phyloP scores from a whole-genome alignment of 139 green algal genomes.

The Chlorokybus atmophyticus region DNA sequence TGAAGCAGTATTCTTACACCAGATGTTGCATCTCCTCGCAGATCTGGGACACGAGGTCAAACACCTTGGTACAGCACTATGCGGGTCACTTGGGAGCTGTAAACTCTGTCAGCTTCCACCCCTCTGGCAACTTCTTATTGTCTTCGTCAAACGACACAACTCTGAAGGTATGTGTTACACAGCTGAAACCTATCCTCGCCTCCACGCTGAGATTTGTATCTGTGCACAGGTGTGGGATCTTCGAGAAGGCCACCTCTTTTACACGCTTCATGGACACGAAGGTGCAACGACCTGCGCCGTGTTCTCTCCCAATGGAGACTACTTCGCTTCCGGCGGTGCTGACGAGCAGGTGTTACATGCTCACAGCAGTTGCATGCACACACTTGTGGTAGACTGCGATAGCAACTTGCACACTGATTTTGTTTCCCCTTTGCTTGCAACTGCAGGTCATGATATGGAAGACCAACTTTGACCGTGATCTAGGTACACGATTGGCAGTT shows the following conservation, averaged over 20 bases:
- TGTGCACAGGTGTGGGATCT: conserved; percentile 62
- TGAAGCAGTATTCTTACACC: too few species aligned
- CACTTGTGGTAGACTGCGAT: too few species aligned
- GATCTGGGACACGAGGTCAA: conserved; percentile 46
- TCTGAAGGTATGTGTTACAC: conserved; percentile 70
- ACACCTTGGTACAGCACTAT: conserved; percentile 71
- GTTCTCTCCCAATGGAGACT: conserved; percentile 63
- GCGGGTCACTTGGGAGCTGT: conserved; percentile 44
- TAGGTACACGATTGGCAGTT: too few species aligned
- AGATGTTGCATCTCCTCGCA: neutral
- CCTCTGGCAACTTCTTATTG: conserved; percentile 65
- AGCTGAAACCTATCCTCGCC: too few species aligned
- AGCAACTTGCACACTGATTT: too few species aligned
- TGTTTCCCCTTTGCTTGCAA: too few species aligned
- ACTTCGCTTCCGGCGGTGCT: conserved; percentile 61
- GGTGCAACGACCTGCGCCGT: conserved; percentile 44
- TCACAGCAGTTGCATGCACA: too few species aligned
- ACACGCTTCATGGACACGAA: conserved; percentile 79
- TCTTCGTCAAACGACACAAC: conserved; percentile 57
- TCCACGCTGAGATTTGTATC: too few species aligned
- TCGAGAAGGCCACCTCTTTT: conserved; percentile 72
- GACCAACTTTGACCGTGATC: conserved; percentile 71
- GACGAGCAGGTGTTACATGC: conserved; percentile 61
- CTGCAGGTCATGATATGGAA: conserved; percentile 71
- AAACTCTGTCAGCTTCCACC: conserved; percentile 59